These are phyloP conservation scores for Rhizoclosmatium globosum DNA, from an alignment of 192 early-diverging fungal genomes.

Conservation along the genomic window DNA sequence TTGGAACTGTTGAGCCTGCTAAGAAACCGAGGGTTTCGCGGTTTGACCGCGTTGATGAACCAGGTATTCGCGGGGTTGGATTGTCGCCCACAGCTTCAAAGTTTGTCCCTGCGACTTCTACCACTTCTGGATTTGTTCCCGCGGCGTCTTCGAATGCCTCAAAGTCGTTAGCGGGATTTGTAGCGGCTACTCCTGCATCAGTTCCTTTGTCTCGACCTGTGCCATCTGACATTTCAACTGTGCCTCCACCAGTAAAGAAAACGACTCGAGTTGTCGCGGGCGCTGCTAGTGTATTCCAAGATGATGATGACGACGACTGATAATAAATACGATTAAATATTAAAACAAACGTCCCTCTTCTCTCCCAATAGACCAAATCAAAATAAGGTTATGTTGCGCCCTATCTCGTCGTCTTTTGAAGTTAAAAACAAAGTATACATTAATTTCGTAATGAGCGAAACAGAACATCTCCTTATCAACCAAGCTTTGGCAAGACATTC, in stretches of 20 bases:
- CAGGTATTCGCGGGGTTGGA: background rate
- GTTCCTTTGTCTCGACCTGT: background rate
- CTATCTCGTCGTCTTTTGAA: no score
- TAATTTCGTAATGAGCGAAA: no score
- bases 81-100: background rate
- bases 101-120: background rate
- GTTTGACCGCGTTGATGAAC: no score
- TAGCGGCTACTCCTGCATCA: background rate
- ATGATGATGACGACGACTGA: slow-evolving; percentile 6
- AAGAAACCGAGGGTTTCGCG: background rate
- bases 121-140: background rate
- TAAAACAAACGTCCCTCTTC: no score
- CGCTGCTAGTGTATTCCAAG: slow-evolving; percentile 30
- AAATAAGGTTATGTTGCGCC: no score
- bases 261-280: slow-evolving; percentile 13
- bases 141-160: background rate
- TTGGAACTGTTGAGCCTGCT: background rate
- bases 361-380: no score
- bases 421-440: no score
- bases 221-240: background rate
- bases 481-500: no score
- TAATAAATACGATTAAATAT: background rate
- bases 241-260: slow-evolving; percentile 5
- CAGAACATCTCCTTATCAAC: no score
- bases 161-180: background rate